Conservation (phyloP, 2,329 filamentous ascomycete genomes). For the Apiospora hydei region DNA sequence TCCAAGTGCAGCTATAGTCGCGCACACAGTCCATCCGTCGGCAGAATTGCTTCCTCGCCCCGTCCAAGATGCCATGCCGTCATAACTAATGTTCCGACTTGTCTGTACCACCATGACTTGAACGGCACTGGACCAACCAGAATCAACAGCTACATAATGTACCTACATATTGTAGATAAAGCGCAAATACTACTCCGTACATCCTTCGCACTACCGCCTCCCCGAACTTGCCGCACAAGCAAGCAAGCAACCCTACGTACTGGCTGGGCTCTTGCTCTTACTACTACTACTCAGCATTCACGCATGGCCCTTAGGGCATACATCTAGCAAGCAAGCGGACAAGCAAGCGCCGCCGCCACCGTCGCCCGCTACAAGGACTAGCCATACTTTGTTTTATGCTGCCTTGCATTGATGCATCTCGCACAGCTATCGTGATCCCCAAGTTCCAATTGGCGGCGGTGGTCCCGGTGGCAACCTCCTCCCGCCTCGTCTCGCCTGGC, state of each 20-base stretch:
- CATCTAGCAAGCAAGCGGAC: slow-evolving; percentile 10
- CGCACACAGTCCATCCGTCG: not conserved
- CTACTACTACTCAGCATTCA: not conserved
- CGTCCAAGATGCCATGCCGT: not conserved
- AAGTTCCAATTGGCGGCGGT: not conserved
- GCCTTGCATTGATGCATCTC: not conserved
- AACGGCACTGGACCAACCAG: not conserved
- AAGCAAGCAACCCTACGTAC: not conserved
- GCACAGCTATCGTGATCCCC: not conserved
- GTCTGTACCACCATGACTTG: not conserved
- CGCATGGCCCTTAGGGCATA: not conserved
- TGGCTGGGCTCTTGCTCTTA: not conserved
- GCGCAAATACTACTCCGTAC: not conserved
- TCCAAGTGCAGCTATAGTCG: not conserved
- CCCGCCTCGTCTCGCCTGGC: not conserved
- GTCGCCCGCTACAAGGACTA: not conserved
- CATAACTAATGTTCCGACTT: slow-evolving; percentile 8
- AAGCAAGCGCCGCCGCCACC: slow-evolving; percentile 1
- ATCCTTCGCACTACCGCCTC: not conserved
- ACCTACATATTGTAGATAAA: not conserved
- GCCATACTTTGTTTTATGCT: not conserved
- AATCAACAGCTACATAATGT: not conserved
- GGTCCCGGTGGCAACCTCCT: not conserved
- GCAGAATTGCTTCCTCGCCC: not conserved
- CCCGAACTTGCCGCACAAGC: slow-evolving; percentile 8